phyloP scores from a whole-genome alignment of 1,139 yeast species.

The Yamadazyma buinensis region DNA sequence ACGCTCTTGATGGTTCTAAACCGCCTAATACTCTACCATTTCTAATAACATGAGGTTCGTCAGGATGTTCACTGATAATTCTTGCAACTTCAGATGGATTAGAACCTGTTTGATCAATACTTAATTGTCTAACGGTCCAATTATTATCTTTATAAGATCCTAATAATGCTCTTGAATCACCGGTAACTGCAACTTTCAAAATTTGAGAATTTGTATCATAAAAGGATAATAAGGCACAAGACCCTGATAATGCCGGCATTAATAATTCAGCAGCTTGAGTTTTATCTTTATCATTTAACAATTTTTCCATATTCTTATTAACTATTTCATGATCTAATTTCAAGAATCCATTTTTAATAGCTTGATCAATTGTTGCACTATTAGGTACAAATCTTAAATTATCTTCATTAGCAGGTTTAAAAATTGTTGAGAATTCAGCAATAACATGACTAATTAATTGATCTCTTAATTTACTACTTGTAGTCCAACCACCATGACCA shows the following conservation, averaged over 20 bases:
- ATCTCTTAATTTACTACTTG: constrained; percentile 79
- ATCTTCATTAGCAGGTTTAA: constrained; percentile 52
- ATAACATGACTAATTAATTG: constrained; percentile 73
- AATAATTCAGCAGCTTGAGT: constrained; percentile 66
- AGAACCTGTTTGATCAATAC: constrained; percentile 93
- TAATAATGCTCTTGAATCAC: constrained; percentile 90
- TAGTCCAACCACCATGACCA: constrained; percentile 97
- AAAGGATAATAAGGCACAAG: constrained; percentile 86
- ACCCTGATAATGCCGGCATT: constrained; percentile 93
- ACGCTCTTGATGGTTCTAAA: constrained; percentile 94
- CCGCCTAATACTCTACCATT: constrained; percentile 91
- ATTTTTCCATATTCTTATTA: constrained; percentile 62
- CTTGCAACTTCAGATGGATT: constrained; percentile 85
- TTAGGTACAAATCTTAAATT: constrained; percentile 54
- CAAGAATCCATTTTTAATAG: constrained; percentile 77
- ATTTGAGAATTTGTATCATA: constrained; percentile 73
- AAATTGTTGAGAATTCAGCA: constrained; percentile 68
- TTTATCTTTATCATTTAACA: constrained; percentile 60
- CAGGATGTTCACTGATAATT: constrained; percentile 84
- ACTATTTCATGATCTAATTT: constrained; percentile 86
- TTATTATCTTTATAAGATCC: constrained; percentile 69
- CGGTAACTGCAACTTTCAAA: constrained; percentile 90
- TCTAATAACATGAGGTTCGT: constrained; percentile 77
- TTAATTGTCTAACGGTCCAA: constrained; percentile 87
- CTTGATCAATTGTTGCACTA: constrained; percentile 69